Base-by-base conservation (phyloP, 164 flowering plant species). In the Warburgia ugandensis region DNA sequence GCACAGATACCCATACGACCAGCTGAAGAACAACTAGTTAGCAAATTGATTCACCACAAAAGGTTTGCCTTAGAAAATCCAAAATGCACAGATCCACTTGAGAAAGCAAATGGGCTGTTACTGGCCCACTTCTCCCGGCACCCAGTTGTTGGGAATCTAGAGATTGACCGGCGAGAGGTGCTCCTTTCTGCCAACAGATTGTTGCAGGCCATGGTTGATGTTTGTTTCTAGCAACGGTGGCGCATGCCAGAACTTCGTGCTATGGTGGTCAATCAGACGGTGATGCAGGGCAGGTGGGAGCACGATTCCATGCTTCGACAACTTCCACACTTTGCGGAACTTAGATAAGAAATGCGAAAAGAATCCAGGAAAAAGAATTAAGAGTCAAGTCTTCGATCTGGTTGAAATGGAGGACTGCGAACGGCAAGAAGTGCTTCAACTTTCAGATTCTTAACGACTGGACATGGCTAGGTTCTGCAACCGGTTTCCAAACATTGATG, bases 241-340 rank as follows among this genome's bases (percentile, higher is more conserved):
- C 78, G 89, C 35, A 83, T 52, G 67, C 75, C 83, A 23, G 96
- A 94, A 21, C 80, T 94, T 45, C 83, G 82, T 49, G 82, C 94
- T 0, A 89, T 94, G 96, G 99, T 86, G 62, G 83, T 86, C 13
- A 80, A 94, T 63, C 99, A 92, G 66, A 92, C 88, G 99, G 87
- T 82, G 45, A 86, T 84, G 16, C 99, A 92, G 54, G 95, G 97
- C 35, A 86, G 89, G 86, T 89, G 97, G 99, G 97, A 84, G 63
- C 81, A 84, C 17, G 99, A 94, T 60, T 79, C 99, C 16, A 74
- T 86, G 84, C 99, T 94, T 53, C 63, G 89, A 14, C 99, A 94
- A 72, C 83, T 94, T 47, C 97, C 99, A 11, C 90, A 94, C 67
- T 86, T 94, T 74, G 84, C 94, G 77, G 61, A 97, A 89, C 5